Evolutionary conservation across 2,329 filamentous ascomycete species (phyloP).

Genomic region (Pyrenophora teres): DNA sequence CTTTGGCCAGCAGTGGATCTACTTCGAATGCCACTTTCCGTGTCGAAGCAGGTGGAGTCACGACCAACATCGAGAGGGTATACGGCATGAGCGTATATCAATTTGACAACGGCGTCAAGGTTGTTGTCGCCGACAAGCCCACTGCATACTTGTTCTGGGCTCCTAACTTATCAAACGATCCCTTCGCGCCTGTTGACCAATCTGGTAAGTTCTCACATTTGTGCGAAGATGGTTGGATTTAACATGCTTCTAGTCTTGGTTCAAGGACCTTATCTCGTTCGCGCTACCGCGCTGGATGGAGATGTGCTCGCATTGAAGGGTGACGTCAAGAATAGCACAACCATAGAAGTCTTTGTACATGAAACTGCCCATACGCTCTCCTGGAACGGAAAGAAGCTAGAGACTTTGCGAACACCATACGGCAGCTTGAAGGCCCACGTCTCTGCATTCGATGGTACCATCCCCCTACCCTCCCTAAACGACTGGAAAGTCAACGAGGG

Average conservation of each 20-base stretch:
- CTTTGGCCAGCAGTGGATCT: slow-evolving; percentile 47
- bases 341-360: slow-evolving; percentile 47
- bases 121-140: slow-evolving; percentile 46
- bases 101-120: slow-evolving; percentile 46
- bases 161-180: slow-evolving; percentile 46
- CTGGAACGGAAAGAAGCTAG: slow-evolving; percentile 47
- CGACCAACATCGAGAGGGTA: slow-evolving; percentile 38
- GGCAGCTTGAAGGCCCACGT: slow-evolving; percentile 45
- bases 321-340: slow-evolving; percentile 41
- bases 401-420: slow-evolving; percentile 40
- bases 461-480: slow-evolving; percentile 49
- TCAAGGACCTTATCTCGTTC: slow-evolving; percentile 49
- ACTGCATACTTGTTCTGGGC: slow-evolving; percentile 49
- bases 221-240: slow-evolving; percentile 2
- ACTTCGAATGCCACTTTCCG: slow-evolving; percentile 53
- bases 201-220: slow-evolving; percentile 17
- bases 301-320: slow-evolving; percentile 41
- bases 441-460: slow-evolving; percentile 26
- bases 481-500: slow-evolving; percentile 56
- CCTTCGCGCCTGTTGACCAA: slow-evolving; percentile 46
- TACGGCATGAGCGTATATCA: slow-evolving; percentile 42
- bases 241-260: slow-evolving; percentile 38
- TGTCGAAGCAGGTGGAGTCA: slow-evolving; percentile 44
- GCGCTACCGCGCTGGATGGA: slow-evolving; percentile 32
- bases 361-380: slow-evolving; percentile 32